Evolutionary conservation across 176 grass and related monocot species (phyloP), one percentile per base, ranked within the genome.

Genomic region (Bromus sterilis): DNA sequence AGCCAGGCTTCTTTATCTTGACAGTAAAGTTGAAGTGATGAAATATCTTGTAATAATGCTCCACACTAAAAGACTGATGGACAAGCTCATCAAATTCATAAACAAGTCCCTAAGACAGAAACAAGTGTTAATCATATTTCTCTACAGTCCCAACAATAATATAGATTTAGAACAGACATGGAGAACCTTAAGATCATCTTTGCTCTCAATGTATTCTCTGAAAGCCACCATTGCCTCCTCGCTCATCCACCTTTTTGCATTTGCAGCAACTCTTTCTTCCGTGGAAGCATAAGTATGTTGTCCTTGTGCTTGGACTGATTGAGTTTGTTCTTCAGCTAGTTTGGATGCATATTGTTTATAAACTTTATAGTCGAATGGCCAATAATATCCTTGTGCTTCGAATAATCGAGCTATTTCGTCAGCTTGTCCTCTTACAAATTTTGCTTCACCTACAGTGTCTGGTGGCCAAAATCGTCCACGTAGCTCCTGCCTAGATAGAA

Each of bases 151-250:
- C 15, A 48, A 6, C 44, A 48, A 48, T 48, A 48, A 48, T 18
- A 48, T 18, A 18, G 44, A 48, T 48, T 48, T 48, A 48, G 44
- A 48, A 16, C 44, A 18, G 44, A 48, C 16, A 48, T 48, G 44
- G 43, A 48, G 44, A 48, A 64, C 70, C 69, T 48, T 26, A 56
- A 74, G 56, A 51, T 64, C 69, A 20, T 12, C 41, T 64, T 34
- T 35, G 15, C 15, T 83, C 25, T 48, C 11, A 74, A 64, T 48
- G 7, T 62, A 20, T 36, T 25, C 51, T 62, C 61, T 23, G 11
- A 83, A 83, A 49, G 41, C 42, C 12, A 75, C 13, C 69, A 74
- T 83, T 56, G 3, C 56, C 40, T 83, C 80, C 56, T 83, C 41
- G 1, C 13, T n/a, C 80, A 83, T 64, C 69, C 57, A 75, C 20